Percentiles rank a stretch among this genome's conserved stretches.
Conservation (phyloP, 2,329 filamentous ascomycete genomes). For the Tolypocladium guangdongense region DNA sequence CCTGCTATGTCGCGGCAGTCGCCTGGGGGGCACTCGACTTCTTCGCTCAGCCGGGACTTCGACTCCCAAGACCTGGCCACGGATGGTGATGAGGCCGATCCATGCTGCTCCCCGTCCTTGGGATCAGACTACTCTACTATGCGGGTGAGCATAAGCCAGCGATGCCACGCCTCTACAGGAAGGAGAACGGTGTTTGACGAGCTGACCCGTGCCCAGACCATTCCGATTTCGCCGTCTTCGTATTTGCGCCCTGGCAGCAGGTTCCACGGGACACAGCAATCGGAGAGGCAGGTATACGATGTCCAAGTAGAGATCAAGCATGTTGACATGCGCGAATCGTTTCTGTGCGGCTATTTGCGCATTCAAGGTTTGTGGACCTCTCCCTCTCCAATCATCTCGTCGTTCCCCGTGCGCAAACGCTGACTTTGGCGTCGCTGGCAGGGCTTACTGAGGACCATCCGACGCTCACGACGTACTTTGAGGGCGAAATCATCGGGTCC, state of each 20-base stretch:
- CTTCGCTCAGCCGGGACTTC: constrained; percentile 9
- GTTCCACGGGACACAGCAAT: constrained; percentile 85
- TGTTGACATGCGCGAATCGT: constrained; percentile 88
- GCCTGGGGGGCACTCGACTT: constrained; percentile 3
- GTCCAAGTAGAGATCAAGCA: constrained; percentile 96
- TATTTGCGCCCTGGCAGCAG: constrained; percentile 79
- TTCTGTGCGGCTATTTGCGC: constrained; percentile 85
- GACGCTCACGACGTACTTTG: constrained; percentile 95
- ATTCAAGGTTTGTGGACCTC: constrained; percentile 62
- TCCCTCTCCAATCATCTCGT: background rate
- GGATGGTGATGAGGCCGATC: constrained; percentile 15
- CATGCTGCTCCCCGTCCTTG: constrained; percentile 23
- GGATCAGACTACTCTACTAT: constrained; percentile 25
- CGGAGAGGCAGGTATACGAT: constrained; percentile 85
- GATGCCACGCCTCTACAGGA: background rate
- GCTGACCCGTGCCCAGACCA: constrained; percentile 37
- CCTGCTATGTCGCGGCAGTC: background rate
- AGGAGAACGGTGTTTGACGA: background rate
- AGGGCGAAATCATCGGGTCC: constrained; percentile 92
- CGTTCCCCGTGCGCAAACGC: background rate
- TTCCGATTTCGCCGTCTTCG: constrained; percentile 72
- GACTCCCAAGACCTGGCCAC: constrained; percentile 12
- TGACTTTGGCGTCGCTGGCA: constrained; percentile 23
- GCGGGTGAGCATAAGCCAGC: constrained; percentile 18
- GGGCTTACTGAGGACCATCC: constrained; percentile 92